phyloP scores from a whole-genome alignment of 2,329 filamentous ascomycete genomes.

The Talaromyces sp. region DNA sequence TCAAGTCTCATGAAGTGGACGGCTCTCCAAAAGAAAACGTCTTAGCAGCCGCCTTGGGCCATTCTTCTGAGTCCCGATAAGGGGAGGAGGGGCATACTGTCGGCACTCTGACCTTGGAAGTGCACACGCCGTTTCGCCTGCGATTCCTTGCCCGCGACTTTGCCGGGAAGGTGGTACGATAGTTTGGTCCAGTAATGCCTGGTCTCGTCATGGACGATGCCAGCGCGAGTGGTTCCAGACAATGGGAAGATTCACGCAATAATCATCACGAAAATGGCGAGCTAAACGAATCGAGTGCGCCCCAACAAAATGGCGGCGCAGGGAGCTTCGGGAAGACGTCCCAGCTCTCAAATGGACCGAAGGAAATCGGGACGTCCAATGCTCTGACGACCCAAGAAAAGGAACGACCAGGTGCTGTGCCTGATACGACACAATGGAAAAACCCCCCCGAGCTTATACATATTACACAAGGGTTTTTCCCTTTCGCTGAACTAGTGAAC shows the following conservation, averaged over 20 bases:
- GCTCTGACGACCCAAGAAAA: neutral
- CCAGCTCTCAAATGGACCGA: conserved; percentile 22
- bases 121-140: neutral
- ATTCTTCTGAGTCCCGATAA: neutral
- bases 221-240: conserved; percentile 22
- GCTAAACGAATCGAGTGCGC: conserved; percentile 12
- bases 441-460: conserved; percentile 55
- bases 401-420: neutral
- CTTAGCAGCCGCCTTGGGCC: neutral
- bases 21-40: neutral
- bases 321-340: conserved; percentile 19
- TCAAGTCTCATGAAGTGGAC: neutral
- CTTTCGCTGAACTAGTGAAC: conserved; percentile 67
- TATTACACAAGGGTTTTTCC: conserved; percentile 70
- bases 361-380: neutral
- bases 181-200: conserved; percentile 30
- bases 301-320: conserved; percentile 14
- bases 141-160: neutral
- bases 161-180: conserved; percentile 7
- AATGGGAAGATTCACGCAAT: conserved; percentile 18
- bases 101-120: neutral
- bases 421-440: conserved; percentile 14
- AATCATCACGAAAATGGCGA: conserved; percentile 22
- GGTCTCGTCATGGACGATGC: conserved; percentile 38
- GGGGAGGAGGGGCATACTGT: neutral